These are phyloP conservation scores for Ramaria rubella DNA, from an alignment of 768 basidiomycete species.

Conservation along the genomic window DNA sequence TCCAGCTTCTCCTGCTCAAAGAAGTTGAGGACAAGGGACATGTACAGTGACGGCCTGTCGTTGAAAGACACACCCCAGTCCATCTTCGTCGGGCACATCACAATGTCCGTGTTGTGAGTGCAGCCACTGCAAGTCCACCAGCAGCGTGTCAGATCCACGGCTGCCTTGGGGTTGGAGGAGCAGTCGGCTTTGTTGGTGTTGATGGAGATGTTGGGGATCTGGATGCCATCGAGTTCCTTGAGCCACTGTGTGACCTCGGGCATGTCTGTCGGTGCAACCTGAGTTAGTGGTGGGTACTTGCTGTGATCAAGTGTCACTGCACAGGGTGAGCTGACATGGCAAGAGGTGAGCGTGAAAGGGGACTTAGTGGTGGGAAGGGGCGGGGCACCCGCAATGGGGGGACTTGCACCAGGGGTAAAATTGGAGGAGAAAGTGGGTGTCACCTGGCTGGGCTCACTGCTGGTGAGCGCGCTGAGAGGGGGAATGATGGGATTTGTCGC, in stretches of 20 bases:
- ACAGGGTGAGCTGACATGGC: conserved; percentile 1
- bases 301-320: conserved; percentile 11
- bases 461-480: conserved; percentile 50
- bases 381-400: conserved; percentile 61
- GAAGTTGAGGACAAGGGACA: conserved; percentile 44
- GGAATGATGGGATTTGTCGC: conserved; percentile 43
- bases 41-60: conserved; percentile 65
- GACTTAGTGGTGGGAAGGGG: conserved; percentile 55
- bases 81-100: conserved; percentile 56
- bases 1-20: conserved; percentile 53
- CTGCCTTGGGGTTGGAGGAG: conserved; percentile 45
- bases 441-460: conserved; percentile 53
- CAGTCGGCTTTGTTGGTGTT: conserved; percentile 65
- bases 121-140: conserved; percentile 91
- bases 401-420: conserved; percentile 51
- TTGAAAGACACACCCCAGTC: conserved; percentile 84
- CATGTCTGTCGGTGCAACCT: conserved; percentile 34
- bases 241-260: conserved; percentile 67
- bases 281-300: conserved; percentile 1
- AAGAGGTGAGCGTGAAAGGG: too few relatives aligned
- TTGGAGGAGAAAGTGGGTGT: conserved; percentile 46
- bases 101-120: conserved; percentile 55
- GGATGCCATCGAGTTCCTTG: conserved; percentile 61
- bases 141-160: conserved; percentile 53
- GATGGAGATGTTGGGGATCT: conserved; percentile 57